Evolutionary conservation across 768 basidiomycete genomes (phyloP), one percentile per base, ranked within the genome.

Genomic region (Serendipita sp.): DNA sequence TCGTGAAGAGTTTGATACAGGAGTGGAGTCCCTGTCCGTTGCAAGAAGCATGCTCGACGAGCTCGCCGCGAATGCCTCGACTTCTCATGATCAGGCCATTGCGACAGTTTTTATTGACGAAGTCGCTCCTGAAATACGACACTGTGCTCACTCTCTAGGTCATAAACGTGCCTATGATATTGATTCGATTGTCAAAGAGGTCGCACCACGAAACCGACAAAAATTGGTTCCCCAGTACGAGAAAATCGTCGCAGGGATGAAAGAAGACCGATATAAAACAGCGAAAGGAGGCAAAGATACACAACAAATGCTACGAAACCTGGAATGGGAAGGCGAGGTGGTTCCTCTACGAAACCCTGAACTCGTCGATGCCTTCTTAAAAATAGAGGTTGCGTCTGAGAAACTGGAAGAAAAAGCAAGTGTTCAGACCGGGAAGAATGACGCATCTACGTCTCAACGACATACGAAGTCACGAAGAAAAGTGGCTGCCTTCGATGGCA

Each of bases 281-380:
- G 75, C 70, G 35, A 70, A 68, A n/a, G 64, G 34, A 11, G 73
- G 69, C 32, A 74, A 70, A 2, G 45, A 24, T 47, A 28, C 44
- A 45, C 51, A 24, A n/a, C 45, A 68, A 32, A 79, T 78, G 71
- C 76, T 95, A 65, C 76, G 76, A 62, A 75, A 79, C 62, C 74
- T 92, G 41, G 68, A 77, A 1, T 96, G 92, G 90, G 92, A 92
- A 67, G 91, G 83, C 3, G 80, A 86, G 69, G 82, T 83, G 0
- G 83, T 98, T 3, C 90, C 92, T 16, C 80, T 96, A 51, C 81
- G 94, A 64, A 92, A 88, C 70, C 91, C 92, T 0, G 93, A 98
- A 74, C 76, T 97, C 65, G 94, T 96, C 54, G 89, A 87, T 70
- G 88, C 89, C 35, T 76, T 96, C 64, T 74, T 91, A 67, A 87